Evolutionary conservation across 2,329 filamentous ascomycete genomes (phyloP).

Genomic region (Penicillium sp.): DNA sequence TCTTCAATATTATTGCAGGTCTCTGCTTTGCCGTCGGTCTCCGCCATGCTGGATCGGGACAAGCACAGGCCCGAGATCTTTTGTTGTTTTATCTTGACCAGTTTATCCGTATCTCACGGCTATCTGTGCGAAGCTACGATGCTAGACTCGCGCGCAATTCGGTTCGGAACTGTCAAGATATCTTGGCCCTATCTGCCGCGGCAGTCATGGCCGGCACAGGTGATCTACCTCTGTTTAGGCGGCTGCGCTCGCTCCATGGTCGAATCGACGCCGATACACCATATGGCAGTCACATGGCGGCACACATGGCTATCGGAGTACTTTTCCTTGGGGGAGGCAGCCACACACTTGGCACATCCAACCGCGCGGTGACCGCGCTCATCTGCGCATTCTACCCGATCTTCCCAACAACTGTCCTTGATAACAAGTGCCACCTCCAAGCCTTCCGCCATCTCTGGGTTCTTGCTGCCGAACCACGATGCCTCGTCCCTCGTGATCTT

Average conservation of each 20-base stretch:
- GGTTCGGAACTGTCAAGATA: constrained; percentile 85
- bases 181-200: constrained; percentile 75
- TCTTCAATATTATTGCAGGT: constrained; percentile 88
- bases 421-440: constrained; percentile 92
- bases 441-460: constrained; percentile 98
- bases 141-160: constrained; percentile 78
- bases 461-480: constrained; percentile 83
- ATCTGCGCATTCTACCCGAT: constrained; percentile 92
- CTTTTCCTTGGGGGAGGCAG: constrained; percentile 92
- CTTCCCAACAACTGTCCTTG: constrained; percentile 83
- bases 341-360: constrained; percentile 83
- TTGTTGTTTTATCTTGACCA: constrained; percentile 81
- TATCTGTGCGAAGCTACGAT: constrained; percentile 69
- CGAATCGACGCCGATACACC: constrained; percentile 78
- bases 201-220: constrained; percentile 96
- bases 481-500: constrained; percentile 81
- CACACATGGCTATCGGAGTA: constrained; percentile 85
- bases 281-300: constrained; percentile 90
- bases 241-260: constrained; percentile 83
- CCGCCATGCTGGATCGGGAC: constrained; percentile 70
- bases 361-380: constrained; percentile 80
- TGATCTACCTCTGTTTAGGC: constrained; percentile 78
- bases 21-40: constrained; percentile 77
- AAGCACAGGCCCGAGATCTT: constrained; percentile 71
- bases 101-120: constrained; percentile 72